These are phyloP conservation scores for Linnemannia elongata DNA, from an alignment of 192 early-diverging fungal species.

Conservation along the genomic window DNA sequence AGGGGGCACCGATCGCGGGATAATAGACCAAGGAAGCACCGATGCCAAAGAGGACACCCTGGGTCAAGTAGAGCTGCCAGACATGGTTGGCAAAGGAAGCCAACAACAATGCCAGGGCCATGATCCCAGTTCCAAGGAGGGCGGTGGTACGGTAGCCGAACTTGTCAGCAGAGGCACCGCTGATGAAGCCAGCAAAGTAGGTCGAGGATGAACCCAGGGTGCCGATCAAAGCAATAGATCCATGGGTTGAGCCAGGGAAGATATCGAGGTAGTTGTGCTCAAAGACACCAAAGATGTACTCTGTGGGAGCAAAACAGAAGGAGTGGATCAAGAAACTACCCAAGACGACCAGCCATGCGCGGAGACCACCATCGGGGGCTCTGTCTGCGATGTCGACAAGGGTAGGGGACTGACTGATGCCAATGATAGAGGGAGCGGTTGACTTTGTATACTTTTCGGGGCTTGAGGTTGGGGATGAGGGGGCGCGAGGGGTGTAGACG, in stretches of 20 bases:
- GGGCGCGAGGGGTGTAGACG: constrained; percentile 18
- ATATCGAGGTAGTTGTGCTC: constrained; percentile 50
- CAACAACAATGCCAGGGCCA: constrained; percentile 58
- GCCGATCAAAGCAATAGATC: constrained; percentile 49
- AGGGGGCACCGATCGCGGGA: constrained; percentile 72
- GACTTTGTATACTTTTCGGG: constrained; percentile 30
- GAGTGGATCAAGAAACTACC: constrained; percentile 58
- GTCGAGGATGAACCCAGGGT: constrained; percentile 38
- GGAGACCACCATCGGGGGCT: constrained; percentile 60
- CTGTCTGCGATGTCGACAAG: constrained; percentile 45
- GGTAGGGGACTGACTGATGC: constrained; percentile 40
- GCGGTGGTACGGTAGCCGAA: constrained; percentile 67
- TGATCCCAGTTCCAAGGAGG: constrained; percentile 61
- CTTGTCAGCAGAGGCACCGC: constrained; percentile 43
- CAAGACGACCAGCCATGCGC: constrained; percentile 61
- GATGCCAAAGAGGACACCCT: constrained; percentile 82
- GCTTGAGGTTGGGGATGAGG: constrained; percentile 5
- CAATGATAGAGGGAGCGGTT: constrained; percentile 37
- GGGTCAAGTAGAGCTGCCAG: constrained; percentile 83
- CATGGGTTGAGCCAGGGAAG: constrained; percentile 54
- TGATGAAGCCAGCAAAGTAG: constrained; percentile 47
- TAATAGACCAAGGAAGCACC: constrained; percentile 76
- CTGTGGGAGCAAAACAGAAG: constrained; percentile 58
- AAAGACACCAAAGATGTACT: constrained; percentile 63
- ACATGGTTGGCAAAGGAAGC: constrained; percentile 64